Conservation (phyloP, 139 green algal genomes). For the Choricystis sp. region DNA sequence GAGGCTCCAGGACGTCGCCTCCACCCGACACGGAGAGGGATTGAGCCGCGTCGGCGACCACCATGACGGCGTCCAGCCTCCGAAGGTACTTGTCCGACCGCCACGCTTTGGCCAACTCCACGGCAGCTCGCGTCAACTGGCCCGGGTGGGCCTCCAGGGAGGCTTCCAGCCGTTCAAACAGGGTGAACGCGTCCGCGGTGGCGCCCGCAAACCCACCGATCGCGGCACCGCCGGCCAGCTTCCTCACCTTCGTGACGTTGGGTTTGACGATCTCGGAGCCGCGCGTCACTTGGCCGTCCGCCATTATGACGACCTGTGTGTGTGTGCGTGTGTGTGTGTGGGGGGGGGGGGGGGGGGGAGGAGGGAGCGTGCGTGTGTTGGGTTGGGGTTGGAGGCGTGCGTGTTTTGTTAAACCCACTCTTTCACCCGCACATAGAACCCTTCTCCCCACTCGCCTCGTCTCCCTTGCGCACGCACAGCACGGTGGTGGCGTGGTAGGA, state of each 20-base stretch:
- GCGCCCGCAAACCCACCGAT: constrained; percentile 67
- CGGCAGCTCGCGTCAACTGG: constrained; percentile 61
- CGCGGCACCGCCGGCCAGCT: constrained; percentile 34
- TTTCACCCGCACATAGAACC: too few species aligned
- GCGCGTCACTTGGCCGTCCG: constrained; percentile 73
- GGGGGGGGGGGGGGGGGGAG: not conserved
- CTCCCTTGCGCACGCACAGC: constrained; percentile 57
- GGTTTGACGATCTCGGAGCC: constrained; percentile 64
- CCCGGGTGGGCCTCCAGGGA: constrained; percentile 73
- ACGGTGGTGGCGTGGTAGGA: constrained; percentile 47
- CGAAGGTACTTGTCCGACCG: constrained; percentile 82
- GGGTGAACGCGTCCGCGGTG: constrained; percentile 76
- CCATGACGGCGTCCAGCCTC: constrained; percentile 60
- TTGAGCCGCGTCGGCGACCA: constrained; percentile 59
- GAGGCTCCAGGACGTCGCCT: constrained; percentile 79
- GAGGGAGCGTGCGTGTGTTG: not conserved
- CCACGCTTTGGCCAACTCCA: constrained; percentile 89
- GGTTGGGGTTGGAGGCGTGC: too few species aligned
- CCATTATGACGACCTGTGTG: constrained; percentile 61
- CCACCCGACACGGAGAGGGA: constrained; percentile 71
- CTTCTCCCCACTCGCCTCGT: constrained; percentile 16
- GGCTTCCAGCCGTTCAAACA: constrained; percentile 74
- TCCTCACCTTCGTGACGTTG: constrained; percentile 69
- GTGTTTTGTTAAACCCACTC: too few species aligned
- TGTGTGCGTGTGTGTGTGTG: not conserved